Evolutionary conservation across 208 protist species (phyloP).

Genomic region (Acanthamoeba castellanii): DNA sequence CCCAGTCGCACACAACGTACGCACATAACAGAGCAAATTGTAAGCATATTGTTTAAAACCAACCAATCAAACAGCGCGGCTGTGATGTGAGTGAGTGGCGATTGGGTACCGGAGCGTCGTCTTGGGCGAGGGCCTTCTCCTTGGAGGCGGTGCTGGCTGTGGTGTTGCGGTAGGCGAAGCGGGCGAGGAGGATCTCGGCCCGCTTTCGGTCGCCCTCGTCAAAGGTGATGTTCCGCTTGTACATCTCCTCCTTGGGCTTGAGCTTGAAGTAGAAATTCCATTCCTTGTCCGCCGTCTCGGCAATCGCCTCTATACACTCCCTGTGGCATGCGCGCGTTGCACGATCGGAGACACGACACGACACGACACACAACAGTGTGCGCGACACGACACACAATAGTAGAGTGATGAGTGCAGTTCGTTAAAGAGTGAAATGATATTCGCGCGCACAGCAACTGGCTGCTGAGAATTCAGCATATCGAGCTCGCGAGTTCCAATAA

Average conservation of each 20-base stretch:
- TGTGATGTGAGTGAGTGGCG: neutral
- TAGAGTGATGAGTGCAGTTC: neutral
- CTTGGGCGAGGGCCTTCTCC: neutral
- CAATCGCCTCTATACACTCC: conserved; percentile 58
- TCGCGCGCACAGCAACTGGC: too few relatives aligned
- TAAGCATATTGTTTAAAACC: too few relatives aligned
- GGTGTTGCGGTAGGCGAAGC: neutral
- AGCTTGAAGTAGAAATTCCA: conserved; percentile 73
- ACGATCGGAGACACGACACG: neutral
- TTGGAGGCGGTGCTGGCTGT: neutral
- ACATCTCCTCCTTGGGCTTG: neutral
- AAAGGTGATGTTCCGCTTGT: conserved; percentile 3
- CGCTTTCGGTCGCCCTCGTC: neutral
- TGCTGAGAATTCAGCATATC: too few relatives aligned
- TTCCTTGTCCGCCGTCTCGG: conserved; percentile 42
- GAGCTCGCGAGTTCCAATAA: too few relatives aligned
- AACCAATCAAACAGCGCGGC: neutral
- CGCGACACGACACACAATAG: neutral
- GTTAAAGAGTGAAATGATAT: too few relatives aligned
- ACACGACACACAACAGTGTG: neutral
- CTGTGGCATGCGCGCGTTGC: neutral
- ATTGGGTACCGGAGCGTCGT: neutral
- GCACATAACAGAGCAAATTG: too few relatives aligned
- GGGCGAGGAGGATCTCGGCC: conserved; percentile 15
- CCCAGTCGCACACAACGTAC: too few relatives aligned